phyloP scores from a whole-genome alignment of 768 basidiomycete species.

The Agaricus blazei region DNA sequence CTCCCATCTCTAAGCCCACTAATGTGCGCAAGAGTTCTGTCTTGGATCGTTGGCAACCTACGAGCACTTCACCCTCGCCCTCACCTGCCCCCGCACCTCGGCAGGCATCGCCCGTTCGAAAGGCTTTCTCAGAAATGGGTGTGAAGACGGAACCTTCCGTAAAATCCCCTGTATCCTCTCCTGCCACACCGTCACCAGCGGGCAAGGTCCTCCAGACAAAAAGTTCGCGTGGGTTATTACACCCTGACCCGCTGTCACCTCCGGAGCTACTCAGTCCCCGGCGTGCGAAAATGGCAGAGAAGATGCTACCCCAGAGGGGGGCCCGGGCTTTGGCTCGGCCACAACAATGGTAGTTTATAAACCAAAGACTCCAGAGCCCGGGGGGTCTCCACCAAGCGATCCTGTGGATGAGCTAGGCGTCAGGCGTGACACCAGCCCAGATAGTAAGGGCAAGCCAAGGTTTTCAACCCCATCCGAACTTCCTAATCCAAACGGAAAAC shows the following conservation, averaged over 20 bases:
- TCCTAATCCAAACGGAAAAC: constrained; percentile 50
- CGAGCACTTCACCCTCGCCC: constrained; percentile 20
- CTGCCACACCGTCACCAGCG: constrained; percentile 1
- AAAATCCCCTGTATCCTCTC: not conserved
- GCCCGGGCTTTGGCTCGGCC: constrained; percentile 58
- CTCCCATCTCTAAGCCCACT: constrained; percentile 24
- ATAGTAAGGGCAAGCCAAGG: constrained; percentile 16
- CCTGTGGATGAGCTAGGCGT: constrained; percentile 46
- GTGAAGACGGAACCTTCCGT: constrained; percentile 14
- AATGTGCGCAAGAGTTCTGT: constrained; percentile 47
- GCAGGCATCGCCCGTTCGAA: constrained; percentile 25
- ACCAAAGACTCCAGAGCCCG: constrained; percentile 42
- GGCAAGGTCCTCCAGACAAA: constrained; percentile 24
- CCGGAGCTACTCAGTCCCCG: constrained; percentile 14
- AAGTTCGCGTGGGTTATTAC: constrained; percentile 36
- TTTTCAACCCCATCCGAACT: constrained; percentile 24
- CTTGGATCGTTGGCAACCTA: constrained; percentile 66
- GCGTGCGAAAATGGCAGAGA: constrained; percentile 16
- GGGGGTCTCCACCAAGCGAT: constrained; percentile 35
- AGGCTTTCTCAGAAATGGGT: constrained; percentile 27
- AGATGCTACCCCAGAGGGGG: constrained; percentile 24
- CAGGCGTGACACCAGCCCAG: constrained; percentile 22
- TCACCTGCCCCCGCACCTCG: constrained; percentile 34
- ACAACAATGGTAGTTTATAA: constrained; percentile 69
- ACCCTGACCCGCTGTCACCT: constrained; percentile 14